phyloP scores from a whole-genome alignment of 371 early-diverging fungal genomes.

The Mucor mucedo region DNA sequence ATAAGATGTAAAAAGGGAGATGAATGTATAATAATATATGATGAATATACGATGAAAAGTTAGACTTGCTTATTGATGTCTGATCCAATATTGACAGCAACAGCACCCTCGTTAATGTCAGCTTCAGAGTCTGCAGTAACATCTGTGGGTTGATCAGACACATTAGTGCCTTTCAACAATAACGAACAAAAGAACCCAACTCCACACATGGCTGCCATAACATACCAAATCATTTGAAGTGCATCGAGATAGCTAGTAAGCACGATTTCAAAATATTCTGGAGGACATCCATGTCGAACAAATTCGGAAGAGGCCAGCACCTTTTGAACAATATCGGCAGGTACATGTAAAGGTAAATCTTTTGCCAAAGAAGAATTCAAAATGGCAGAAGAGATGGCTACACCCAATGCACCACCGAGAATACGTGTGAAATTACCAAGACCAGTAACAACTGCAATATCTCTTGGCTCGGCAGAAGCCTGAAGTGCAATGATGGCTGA shows the following conservation, averaged over 20 bases:
- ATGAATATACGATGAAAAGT: not conserved
- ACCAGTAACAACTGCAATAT: slow-evolving; percentile 38
- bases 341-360: slow-evolving; percentile 17
- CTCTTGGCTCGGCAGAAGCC: slow-evolving; percentile 26
- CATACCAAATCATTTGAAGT: slow-evolving; percentile 23
- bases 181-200: slow-evolving; percentile 13
- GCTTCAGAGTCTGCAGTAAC: too few relatives aligned
- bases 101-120: not conserved
- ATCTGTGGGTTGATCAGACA: slow-evolving; percentile 6
- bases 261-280: slow-evolving; percentile 16
- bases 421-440: slow-evolving; percentile 36
- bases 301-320: slow-evolving; percentile 26
- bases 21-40: not conserved
- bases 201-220: slow-evolving; percentile 19
- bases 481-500: slow-evolving; percentile 37
- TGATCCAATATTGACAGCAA: not conserved
- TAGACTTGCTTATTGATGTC: slow-evolving; percentile 3
- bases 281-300: slow-evolving; percentile 27
- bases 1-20: not conserved
- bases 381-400: slow-evolving; percentile 32
- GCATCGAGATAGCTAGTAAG: slow-evolving; percentile 21
- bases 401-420: slow-evolving; percentile 38
- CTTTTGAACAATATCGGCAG: slow-evolving; percentile 14
- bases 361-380: slow-evolving; percentile 28
- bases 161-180: slow-evolving; percentile 7